Evolutionary conservation across 805 yeast species (phyloP).

Genomic region (Candida namnaoensis): DNA sequence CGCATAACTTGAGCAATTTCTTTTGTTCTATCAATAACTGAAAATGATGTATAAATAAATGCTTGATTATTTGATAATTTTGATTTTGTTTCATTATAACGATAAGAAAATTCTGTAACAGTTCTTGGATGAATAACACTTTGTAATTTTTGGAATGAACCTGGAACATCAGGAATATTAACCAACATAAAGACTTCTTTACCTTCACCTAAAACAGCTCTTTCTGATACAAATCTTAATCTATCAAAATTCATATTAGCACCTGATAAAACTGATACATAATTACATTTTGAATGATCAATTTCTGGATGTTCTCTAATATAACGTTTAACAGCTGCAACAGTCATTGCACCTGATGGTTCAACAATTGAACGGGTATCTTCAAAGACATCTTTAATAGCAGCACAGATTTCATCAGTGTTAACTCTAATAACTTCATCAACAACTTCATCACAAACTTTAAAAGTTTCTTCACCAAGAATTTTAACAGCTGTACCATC

Average conservation of each 20-base stretch:
- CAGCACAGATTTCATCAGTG: conserved; percentile 95
- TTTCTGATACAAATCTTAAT: conserved; percentile 88
- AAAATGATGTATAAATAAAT: conserved; percentile 80
- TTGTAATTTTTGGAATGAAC: conserved; percentile 77
- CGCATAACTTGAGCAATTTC: conserved; percentile 63
- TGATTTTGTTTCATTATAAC: conserved; percentile 43
- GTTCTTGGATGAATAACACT: conserved; percentile 75
- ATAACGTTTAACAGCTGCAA: conserved; percentile 89
- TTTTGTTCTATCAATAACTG: conserved; percentile 64
- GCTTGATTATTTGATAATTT: conserved; percentile 40
- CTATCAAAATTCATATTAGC: conserved; percentile 99
- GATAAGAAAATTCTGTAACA: conserved; percentile 91
- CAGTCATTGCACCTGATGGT: conserved; percentile 95
- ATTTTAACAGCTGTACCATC: conserved; percentile 96
- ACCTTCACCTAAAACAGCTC: conserved; percentile 98
- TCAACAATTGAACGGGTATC: conserved; percentile 92
- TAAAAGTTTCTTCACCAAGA: conserved; percentile 86
- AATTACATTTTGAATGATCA: conserved; percentile 61
- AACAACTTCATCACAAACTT: conserved; percentile 67
- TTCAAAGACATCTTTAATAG: conserved; percentile 92
- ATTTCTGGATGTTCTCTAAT: conserved; percentile 58
- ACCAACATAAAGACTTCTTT: conserved; percentile 88
- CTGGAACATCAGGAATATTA: conserved; percentile 88
- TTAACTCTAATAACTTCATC: conserved; percentile 82
- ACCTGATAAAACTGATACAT: conserved; percentile 84